These are phyloP conservation scores for Coix lacrymajobi DNA, from an alignment of 176 grass and related monocot species.

Conservation along the genomic window DNA sequence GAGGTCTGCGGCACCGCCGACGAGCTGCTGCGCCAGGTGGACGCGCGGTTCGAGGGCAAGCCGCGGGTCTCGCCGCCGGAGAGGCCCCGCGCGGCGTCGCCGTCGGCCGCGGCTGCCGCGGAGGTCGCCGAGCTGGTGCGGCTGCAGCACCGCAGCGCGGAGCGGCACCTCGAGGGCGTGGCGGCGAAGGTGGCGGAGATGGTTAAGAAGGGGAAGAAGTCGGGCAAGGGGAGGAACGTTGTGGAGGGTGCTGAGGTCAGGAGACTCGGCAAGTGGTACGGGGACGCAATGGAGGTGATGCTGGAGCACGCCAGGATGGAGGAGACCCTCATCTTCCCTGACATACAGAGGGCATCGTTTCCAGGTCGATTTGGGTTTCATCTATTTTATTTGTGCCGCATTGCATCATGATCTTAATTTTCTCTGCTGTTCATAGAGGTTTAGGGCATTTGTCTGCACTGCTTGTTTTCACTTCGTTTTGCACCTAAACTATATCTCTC, in stretches of 20 bases:
- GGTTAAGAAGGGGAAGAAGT: constrained; percentile 54
- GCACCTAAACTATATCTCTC: neutral
- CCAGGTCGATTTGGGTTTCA: constrained; percentile 40
- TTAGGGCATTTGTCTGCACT: neutral
- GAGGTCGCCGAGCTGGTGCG: constrained; percentile 60
- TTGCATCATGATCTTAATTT: neutral
- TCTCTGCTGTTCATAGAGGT: neutral
- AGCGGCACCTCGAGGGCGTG: constrained; percentile 79
- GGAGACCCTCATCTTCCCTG: constrained; percentile 82
- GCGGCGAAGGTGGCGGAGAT: constrained; percentile 55
- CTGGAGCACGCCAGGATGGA: constrained; percentile 99
- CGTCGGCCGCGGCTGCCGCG: constrained; percentile 25
- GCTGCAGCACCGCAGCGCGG: constrained; percentile 84
- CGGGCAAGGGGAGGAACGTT: constrained; percentile 35
- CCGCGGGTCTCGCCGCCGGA: constrained; percentile 41
- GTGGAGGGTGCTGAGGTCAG: constrained; percentile 58
- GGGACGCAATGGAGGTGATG: constrained; percentile 80
- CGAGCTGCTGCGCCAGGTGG: constrained; percentile 61
- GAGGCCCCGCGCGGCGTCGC: neutral
- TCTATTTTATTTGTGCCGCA: neutral
- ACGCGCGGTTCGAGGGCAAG: constrained; percentile 66
- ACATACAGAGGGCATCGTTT: constrained; percentile 58
- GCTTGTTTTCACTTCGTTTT: neutral
- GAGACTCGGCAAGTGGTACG: constrained; percentile 67
- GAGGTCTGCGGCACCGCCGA: constrained; percentile 48